Percentiles rank a stretch among this genome's conserved stretches.
phyloP scores from a whole-genome alignment of 2,329 filamentous ascomycete species.

The Eutypa lata region DNA sequence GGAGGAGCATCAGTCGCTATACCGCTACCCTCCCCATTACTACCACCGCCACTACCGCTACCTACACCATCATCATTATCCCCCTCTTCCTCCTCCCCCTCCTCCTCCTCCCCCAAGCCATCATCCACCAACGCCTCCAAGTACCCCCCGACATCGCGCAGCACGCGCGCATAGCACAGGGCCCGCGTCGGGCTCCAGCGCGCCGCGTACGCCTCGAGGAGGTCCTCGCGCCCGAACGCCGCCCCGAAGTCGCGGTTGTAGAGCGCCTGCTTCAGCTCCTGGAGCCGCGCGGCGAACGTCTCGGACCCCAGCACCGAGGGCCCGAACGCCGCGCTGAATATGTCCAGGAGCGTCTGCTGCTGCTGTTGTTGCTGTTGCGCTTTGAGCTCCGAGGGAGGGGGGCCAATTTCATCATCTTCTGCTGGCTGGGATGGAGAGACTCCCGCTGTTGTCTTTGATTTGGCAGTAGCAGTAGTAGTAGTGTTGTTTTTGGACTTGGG shows the following conservation, averaged over 20 bases:
- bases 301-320: too few relatives aligned
- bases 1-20: background rate
- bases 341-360: slow-evolving; percentile 21
- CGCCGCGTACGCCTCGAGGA: slow-evolving; percentile 79
- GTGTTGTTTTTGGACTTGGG: slow-evolving; percentile 2
- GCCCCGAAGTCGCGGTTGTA: slow-evolving; percentile 79
- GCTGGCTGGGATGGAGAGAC: background rate
- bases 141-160: slow-evolving; percentile 37
- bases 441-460: background rate
- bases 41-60: too few relatives aligned
- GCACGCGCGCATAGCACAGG: slow-evolving; percentile 69
- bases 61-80: slow-evolving; percentile 2
- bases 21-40: background rate
- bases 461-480: background rate
- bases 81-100: background rate
- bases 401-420: background rate
- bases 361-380: background rate
- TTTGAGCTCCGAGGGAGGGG: slow-evolving; percentile 1
- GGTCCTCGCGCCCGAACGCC: slow-evolving; percentile 71
- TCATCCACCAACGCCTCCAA: slow-evolving; percentile 26
- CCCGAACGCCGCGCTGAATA: slow-evolving; percentile 13
- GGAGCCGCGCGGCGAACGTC: slow-evolving; percentile 43
- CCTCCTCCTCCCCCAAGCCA: slow-evolving; percentile 2
- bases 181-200: slow-evolving; percentile 88
- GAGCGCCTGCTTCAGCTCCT: slow-evolving; percentile 80